Conservation (phyloP, 2,329 filamentous ascomycete species). For the Pseudogymnoascus sp. region DNA sequence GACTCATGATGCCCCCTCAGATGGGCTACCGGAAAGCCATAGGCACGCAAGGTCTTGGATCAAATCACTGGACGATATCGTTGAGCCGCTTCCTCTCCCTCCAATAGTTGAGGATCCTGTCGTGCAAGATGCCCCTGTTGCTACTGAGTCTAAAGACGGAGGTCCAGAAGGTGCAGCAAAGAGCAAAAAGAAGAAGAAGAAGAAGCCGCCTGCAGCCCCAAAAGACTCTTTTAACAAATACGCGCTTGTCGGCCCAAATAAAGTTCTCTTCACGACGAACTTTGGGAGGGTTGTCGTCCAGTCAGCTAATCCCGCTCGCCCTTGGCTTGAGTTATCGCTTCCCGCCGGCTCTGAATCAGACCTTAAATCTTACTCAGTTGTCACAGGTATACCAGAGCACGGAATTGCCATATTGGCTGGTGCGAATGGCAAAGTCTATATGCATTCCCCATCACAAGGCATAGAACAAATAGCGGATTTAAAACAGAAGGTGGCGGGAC, state of each 20-base stretch:
- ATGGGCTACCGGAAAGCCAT: background rate
- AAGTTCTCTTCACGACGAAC: slow-evolving; percentile 49
- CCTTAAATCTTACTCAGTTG: slow-evolving; percentile 40
- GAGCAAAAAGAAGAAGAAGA: slow-evolving; percentile 18
- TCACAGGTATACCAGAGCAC: slow-evolving; percentile 29
- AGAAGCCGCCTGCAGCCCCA: slow-evolving; percentile 26
- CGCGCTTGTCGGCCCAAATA: slow-evolving; percentile 45
- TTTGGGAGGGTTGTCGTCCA: slow-evolving; percentile 50
- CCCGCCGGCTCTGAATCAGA: slow-evolving; percentile 26
- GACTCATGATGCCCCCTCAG: background rate
- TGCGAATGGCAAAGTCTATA: slow-evolving; percentile 31
- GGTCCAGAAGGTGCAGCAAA: background rate
- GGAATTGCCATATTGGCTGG: slow-evolving; percentile 38
- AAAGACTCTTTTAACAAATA: slow-evolving; percentile 51
- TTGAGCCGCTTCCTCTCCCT: background rate
- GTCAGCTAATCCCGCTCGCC: slow-evolving; percentile 15
- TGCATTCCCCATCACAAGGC: slow-evolving; percentile 14
- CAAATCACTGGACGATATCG: background rate
- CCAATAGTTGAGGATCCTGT: background rate
- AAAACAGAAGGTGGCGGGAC: slow-evolving; percentile 17
- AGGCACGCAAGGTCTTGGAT: background rate
- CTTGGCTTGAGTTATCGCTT: slow-evolving; percentile 25
- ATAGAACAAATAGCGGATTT: slow-evolving; percentile 11
- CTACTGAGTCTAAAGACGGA: background rate
- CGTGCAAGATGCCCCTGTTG: background rate